These are phyloP conservation scores for Lentinula detonsa DNA, from an alignment of 768 basidiomycete species.

Conservation along the genomic window DNA sequence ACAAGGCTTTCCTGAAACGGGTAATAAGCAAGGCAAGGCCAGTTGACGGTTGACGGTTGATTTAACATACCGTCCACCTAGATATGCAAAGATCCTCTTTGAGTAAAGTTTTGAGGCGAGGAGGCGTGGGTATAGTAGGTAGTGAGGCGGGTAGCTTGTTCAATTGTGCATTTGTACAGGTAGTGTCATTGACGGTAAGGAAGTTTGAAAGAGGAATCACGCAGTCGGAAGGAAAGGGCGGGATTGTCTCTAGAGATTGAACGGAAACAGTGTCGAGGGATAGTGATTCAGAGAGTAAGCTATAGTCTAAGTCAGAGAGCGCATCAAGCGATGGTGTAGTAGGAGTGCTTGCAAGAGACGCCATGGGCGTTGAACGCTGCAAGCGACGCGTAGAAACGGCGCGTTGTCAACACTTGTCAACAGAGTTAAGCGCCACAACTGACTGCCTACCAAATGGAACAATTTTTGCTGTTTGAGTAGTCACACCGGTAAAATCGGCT, in stretches of 20 bases:
- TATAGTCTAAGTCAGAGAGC: conserved; percentile 7
- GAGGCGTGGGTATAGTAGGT: conserved; percentile 29
- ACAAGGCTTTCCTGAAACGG: conserved; percentile 20
- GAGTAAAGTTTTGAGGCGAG: conserved; percentile 29
- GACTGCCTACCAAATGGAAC: no score
- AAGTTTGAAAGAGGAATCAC: conserved; percentile 19
- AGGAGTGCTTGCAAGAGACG: neutral
- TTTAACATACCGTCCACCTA: conserved; percentile 33
- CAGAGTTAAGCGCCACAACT: no score
- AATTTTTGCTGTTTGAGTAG: neutral
- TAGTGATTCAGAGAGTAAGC: conserved; percentile 22
- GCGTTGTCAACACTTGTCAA: no score
- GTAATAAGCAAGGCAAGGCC: neutral
- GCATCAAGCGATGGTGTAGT: conserved; percentile 4
- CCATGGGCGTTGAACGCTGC: neutral
- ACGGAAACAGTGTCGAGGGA: conserved; percentile 28
- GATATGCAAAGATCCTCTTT: conserved; percentile 32
- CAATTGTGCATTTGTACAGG: neutral
- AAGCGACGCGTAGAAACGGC: no score
- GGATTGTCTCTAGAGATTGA: conserved; percentile 17
- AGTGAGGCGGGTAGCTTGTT: conserved; percentile 11
- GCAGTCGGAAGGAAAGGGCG: conserved; percentile 21
- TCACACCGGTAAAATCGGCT: neutral
- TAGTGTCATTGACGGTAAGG: conserved; percentile 23
- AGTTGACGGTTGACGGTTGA: neutral